Evolutionary conservation across 768 basidiomycete species (phyloP).

Genomic region (Lactarius indigo): DNA sequence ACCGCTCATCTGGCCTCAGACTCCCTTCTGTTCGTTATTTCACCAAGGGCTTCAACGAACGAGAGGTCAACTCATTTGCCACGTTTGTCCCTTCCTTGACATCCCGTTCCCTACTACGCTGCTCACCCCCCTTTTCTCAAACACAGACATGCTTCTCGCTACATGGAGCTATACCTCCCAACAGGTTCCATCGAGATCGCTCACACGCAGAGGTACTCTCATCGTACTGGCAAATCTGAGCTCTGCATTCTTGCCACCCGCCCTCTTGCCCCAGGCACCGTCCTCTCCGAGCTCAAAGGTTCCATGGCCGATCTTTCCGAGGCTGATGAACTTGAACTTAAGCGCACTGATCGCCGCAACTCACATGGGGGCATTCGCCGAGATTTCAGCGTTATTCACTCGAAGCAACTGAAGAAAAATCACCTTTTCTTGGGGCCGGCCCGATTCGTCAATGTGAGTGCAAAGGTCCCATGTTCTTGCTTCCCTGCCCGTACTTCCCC

Average conservation of each 20-base stretch:
- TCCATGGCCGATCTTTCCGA: conserved; percentile 87
- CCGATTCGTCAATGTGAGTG: conserved; percentile 85
- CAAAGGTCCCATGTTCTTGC: conserved; percentile 8
- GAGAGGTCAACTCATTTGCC: conserved; percentile 88
- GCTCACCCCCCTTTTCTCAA: conserved; percentile 28
- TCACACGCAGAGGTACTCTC: conserved; percentile 83
- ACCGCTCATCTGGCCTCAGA: conserved; percentile 37
- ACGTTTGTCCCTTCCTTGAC: conserved; percentile 58
- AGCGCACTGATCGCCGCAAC: conserved; percentile 68
- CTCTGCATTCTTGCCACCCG: conserved; percentile 84
- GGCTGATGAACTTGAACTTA: conserved; percentile 82
- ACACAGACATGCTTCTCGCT: conserved; percentile 78
- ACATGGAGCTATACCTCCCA: conserved; percentile 84
- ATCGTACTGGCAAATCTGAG: conserved; percentile 85
- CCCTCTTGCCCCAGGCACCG: conserved; percentile 58
- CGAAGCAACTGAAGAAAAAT: conserved; percentile 88
- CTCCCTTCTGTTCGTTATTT: conserved; percentile 75
- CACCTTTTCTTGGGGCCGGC: conserved; percentile 89
- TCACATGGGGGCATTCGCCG: conserved; percentile 63
- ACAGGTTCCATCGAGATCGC: conserved; percentile 83
- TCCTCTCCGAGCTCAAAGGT: conserved; percentile 84
- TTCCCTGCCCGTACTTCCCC: conserved; percentile 16
- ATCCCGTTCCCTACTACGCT: conserved; percentile 26
- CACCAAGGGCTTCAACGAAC: conserved; percentile 68
- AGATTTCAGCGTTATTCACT: conserved; percentile 90